Percentiles rank a stretch among this genome's conserved stretches.
These are phyloP conservation scores for Sclerotinia subarctica DNA, from an alignment of 2,329 filamentous ascomycete genomes.

Conservation along the genomic window DNA sequence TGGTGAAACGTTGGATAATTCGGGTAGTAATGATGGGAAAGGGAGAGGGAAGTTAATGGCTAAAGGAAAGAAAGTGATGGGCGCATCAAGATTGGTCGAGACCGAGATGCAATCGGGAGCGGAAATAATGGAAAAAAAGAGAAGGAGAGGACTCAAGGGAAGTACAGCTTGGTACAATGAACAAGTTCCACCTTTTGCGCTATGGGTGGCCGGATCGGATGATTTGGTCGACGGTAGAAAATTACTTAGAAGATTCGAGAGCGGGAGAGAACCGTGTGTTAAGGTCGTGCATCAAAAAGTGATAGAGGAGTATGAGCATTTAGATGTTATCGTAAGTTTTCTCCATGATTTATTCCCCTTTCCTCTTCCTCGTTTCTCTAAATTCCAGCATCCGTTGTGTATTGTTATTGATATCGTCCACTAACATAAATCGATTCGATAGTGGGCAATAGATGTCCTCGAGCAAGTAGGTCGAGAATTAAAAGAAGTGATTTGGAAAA, in stretches of 20 bases:
- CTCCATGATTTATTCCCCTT: too few relatives aligned
- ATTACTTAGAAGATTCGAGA: conserved; percentile 70
- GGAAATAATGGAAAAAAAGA: conserved; percentile 30
- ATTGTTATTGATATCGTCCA: too few relatives aligned
- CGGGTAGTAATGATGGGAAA: not conserved
- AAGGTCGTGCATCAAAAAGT: conserved; percentile 76
- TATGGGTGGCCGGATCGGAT: conserved; percentile 85
- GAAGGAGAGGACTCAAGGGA: conserved; percentile 41
- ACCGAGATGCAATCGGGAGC: conserved; percentile 38
- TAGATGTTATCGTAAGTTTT: conserved; percentile 68
- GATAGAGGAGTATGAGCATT: conserved; percentile 84
- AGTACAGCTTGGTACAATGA: conserved; percentile 77
- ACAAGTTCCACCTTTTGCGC: conserved; percentile 74
- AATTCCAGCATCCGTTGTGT: not conserved
- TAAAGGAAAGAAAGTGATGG: not conserved
- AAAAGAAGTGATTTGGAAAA: conserved; percentile 80
- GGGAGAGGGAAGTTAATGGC: not conserved
- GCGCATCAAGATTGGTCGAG: conserved; percentile 11
- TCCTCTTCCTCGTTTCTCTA: too few relatives aligned
- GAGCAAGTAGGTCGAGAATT: conserved; percentile 81
- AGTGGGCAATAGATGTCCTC: conserved; percentile 84
- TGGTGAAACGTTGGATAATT: conserved; percentile 16
- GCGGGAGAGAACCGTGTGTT: conserved; percentile 77
- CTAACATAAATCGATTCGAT: not conserved
- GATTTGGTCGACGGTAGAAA: conserved; percentile 78